A percentile compares a stretch with the other conserved stretches of the same genome.
Conservation (phyloP, 2,329 filamentous ascomycete genomes). For the Colletotrichum theobromicola region DNA sequence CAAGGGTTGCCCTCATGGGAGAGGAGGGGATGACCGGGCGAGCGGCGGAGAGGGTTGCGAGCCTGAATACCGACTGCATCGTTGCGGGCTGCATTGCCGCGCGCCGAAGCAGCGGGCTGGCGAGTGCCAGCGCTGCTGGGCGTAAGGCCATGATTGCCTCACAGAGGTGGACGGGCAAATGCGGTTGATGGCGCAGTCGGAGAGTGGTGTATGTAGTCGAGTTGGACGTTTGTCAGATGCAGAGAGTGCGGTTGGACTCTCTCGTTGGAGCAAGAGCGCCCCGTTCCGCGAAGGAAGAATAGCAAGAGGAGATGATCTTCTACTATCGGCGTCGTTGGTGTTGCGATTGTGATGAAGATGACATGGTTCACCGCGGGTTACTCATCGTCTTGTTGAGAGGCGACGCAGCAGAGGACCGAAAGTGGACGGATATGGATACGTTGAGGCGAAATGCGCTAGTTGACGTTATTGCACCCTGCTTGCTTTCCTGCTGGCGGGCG, state of each 20-base stretch:
- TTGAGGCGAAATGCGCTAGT: conserved; percentile 21
- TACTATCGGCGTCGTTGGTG: conserved; percentile 1
- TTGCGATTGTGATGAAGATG: conserved; percentile 3
- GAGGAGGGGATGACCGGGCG: not conserved
- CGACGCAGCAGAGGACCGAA: not conserved
- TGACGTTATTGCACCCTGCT: conserved; percentile 12
- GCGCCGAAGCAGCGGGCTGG: conserved; percentile 16
- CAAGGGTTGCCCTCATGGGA: conserved; percentile 5
- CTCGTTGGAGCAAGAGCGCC: not conserved
- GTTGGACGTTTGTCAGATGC: not conserved
- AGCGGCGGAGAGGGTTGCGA: not conserved
- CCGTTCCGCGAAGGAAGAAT: not conserved
- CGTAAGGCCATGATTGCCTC: conserved; percentile 21
- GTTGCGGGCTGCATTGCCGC: conserved; percentile 14
- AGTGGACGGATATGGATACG: conserved; percentile 12
- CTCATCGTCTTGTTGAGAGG: conserved; percentile 16
- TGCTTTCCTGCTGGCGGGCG: not conserved
- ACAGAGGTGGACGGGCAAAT: not conserved
- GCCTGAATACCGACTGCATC: conserved; percentile 19
- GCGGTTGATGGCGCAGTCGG: not conserved
- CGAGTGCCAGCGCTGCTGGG: conserved; percentile 21
- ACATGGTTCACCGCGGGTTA: conserved; percentile 1
- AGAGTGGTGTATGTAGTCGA: not conserved
- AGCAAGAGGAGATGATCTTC: not conserved
- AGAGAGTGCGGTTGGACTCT: not conserved